A percentile compares a stretch with the other conserved stretches of the same genome.
Evolutionary conservation across 495 filamentous ascomycete genomes (phyloP).

Genomic region (Neurospora discreta): DNA sequence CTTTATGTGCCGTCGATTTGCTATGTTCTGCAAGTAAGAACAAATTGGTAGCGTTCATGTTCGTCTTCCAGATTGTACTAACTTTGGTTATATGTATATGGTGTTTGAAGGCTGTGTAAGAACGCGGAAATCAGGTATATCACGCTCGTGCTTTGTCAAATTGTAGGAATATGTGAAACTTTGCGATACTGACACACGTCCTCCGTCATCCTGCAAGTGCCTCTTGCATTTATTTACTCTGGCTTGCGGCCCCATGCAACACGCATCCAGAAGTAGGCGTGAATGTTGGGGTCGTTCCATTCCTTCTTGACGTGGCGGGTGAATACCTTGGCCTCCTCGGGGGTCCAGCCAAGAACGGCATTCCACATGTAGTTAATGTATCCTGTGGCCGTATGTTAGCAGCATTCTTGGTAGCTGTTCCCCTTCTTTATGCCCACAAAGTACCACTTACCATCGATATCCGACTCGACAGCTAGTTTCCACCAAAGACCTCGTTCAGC

Average conservation of each 20-base stretch:
- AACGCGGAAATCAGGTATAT: too few relatives aligned
- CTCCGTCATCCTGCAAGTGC: neutral
- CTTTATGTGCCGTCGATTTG: too few relatives aligned
- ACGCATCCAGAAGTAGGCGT: neutral
- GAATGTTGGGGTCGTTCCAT: neutral
- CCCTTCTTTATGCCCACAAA: neutral
- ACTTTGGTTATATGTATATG: neutral
- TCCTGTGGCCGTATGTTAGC: neutral
- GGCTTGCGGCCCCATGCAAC: neutral
- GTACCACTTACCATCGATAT: conserved; percentile 24
- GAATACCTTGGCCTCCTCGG: conserved; percentile 30
- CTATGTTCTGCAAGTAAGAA: too few relatives aligned
- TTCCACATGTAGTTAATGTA: conserved; percentile 27
- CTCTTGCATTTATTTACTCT: neutral
- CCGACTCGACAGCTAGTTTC: conserved; percentile 20
- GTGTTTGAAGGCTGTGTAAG: too few relatives aligned
- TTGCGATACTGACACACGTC: neutral
- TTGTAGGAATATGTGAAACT: neutral
- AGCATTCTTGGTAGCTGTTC: neutral
- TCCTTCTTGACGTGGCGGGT: neutral
- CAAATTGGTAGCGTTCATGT: too few relatives aligned
- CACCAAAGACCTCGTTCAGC: conserved; percentile 30
- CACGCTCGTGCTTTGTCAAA: too few relatives aligned
- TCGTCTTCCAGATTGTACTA: too few relatives aligned
- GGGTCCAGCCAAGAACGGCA: conserved; percentile 32